These are phyloP conservation scores for Baorangia bicolor DNA, from an alignment of 768 basidiomycete species.

Conservation along the genomic window DNA sequence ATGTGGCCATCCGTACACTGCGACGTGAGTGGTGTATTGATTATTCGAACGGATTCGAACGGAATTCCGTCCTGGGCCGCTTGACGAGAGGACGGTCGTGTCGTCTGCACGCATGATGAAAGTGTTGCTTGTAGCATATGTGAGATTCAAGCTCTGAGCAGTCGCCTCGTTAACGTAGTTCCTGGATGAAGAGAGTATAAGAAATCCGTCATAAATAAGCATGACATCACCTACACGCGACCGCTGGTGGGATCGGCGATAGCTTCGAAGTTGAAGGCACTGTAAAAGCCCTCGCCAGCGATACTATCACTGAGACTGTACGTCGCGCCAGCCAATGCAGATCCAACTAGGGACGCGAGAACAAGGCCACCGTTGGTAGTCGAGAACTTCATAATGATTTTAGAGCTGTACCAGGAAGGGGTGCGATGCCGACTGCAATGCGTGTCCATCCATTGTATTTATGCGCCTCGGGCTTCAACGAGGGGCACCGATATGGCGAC, in stretches of 20 bases:
- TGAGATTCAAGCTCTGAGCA: constrained; percentile 29
- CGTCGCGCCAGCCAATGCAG: constrained; percentile 18
- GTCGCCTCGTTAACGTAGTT: constrained; percentile 35
- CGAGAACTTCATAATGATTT: constrained; percentile 23
- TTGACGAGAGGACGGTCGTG: constrained; percentile 28
- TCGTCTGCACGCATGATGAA: constrained; percentile 41
- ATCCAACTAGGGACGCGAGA: constrained; percentile 12
- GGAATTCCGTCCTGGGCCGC: constrained; percentile 36
- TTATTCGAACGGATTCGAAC: constrained; percentile 34
- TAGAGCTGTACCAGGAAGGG: not conserved
- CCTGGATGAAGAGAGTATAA: constrained; percentile 13
- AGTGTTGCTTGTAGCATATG: constrained; percentile 24
- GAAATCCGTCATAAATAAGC: not conserved
- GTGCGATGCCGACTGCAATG: not conserved
- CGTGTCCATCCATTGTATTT: constrained; percentile 13
- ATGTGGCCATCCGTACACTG: constrained; percentile 23
- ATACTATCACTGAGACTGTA: constrained; percentile 31
- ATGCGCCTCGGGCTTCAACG: not conserved
- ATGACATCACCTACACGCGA: constrained; percentile 30
- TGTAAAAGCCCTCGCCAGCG: constrained; percentile 32
- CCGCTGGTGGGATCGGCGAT: constrained; percentile 38
- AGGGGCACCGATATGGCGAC: not conserved
- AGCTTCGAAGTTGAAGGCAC: constrained; percentile 33
- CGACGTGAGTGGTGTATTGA: constrained; percentile 35
- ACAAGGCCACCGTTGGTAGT: not conserved